Evolutionary conservation across 345 rosid species (phyloP).

Genomic region (Turritis glabra): DNA sequence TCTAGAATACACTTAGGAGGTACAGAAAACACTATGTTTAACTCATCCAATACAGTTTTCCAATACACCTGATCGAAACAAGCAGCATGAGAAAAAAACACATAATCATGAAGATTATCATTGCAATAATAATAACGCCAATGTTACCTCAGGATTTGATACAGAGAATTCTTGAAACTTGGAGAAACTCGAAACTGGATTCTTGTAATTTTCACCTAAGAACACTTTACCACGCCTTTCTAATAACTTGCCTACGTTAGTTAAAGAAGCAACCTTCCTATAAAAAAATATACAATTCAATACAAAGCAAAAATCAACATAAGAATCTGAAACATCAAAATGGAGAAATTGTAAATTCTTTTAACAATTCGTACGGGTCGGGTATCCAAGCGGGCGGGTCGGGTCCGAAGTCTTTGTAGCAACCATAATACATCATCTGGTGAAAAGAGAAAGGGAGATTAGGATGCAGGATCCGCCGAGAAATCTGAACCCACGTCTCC

Average conservation of each 20-base stretch:
- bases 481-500: conserved; percentile 60
- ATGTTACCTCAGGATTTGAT: conserved; percentile 73
- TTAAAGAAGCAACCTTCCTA: conserved; percentile 63
- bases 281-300: background rate
- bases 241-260: conserved; percentile 71
- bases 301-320: background rate
- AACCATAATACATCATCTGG: conserved; percentile 82
- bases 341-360: too few species aligned
- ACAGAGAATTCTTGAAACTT: conserved; percentile 87
- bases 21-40: conserved; percentile 54
- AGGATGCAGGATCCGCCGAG: conserved; percentile 58
- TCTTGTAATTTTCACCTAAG: conserved; percentile 65
- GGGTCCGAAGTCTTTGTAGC: conserved; percentile 76
- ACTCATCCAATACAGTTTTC: conserved; percentile 72
- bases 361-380: conserved; percentile 57
- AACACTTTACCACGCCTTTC: conserved; percentile 75
- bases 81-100: background rate
- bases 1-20: conserved; percentile 66
- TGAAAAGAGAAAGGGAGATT: conserved; percentile 83
- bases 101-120: background rate
- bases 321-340: background rate
- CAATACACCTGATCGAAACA: conserved; percentile 66
- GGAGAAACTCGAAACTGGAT: conserved; percentile 81
- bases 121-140: background rate
- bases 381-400: conserved; percentile 96